Base-by-base conservation (phyloP, 2,329 filamentous ascomycete genomes). In the Colletotrichum incanum region DNA sequence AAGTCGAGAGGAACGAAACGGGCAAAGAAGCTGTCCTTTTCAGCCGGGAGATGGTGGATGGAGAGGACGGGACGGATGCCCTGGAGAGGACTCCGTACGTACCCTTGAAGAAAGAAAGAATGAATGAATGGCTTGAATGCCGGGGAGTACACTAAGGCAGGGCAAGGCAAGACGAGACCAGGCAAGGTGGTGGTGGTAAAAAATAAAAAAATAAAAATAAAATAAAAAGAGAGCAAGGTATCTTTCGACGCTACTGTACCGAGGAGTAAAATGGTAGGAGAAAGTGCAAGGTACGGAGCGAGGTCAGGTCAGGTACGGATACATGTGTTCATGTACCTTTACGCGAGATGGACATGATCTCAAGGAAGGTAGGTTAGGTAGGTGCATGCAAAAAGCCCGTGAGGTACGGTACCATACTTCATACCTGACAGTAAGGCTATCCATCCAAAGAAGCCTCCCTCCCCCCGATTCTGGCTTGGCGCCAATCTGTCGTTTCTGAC, bases 111-210 rank as follows among this genome's bases (percentile, higher is more conserved):
- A 54, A 54, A 28, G 61, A 64, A 31, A 28, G 47, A 54, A 28
- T n/a, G 61, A 50, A 39, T 28, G 58, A 52, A 50, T 55, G 47
- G 61, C 49, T 54, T 8, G 37, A 64, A 45, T 55, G 61, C 61
- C 37, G 47, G 61, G 47, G 61, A 23, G 31, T 23, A 55, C 61
- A 43, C 49, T 45, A 54, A 64, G 31, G 60, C 60, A 41, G 39
- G 45, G 47, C 45, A 49, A 62, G 59, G 59, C 59, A 50, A 50
- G 59, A 11, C 43, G 16, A 49, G 43, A 43, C 39, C 23, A 34
- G 59, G 59, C 18, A 49, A 49, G 45, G 31, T 37, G 41, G 43
- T 34, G 37, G 56, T 45, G 39, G 39, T 16, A 18, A 14, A 3
- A 5, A 7, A n/a, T n/a, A n/a, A n/a, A n/a, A n/a, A n/a, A n/a